These are phyloP conservation scores for Zygosaccharomyces sapae DNA, from an alignment of 1,139 yeast species.

Conservation along the genomic window DNA sequence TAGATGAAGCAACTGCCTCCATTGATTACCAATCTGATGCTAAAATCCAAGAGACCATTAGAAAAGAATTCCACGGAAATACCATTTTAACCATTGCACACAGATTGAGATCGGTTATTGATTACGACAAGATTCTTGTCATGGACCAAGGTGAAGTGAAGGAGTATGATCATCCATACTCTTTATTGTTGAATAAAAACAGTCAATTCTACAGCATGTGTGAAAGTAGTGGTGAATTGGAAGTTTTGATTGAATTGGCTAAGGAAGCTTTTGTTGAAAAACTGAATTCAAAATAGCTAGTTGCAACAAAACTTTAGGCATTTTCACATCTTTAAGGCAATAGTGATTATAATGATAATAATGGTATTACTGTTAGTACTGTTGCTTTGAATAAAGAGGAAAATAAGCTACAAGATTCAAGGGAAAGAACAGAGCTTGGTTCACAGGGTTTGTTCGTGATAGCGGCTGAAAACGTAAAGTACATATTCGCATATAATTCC, in stretches of 20 bases:
- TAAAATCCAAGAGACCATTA: constrained; percentile 81
- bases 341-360: too few species aligned
- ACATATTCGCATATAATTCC: too few species aligned
- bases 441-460: too few species aligned
- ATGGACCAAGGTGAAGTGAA: constrained; percentile 91
- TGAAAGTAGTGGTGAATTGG: constrained; percentile 88
- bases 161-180: constrained; percentile 85
- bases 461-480: too few species aligned
- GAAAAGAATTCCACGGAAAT: constrained; percentile 75
- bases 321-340: too few species aligned
- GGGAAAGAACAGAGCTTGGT: too few species aligned
- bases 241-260: constrained; percentile 66
- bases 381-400: too few species aligned
- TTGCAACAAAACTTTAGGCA: background rate
- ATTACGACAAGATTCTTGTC: constrained; percentile 90
- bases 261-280: constrained; percentile 48
- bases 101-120: constrained; percentile 87
- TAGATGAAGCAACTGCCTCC: constrained; percentile 96
- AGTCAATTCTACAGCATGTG: constrained; percentile 86
- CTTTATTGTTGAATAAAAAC: constrained; percentile 56
- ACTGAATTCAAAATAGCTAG: constrained; percentile 25
- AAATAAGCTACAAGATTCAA: too few species aligned
- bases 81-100: constrained; percentile 96
- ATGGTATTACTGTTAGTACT: too few species aligned
- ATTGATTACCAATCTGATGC: constrained; percentile 93